Conservation (phyloP, 1,284 basidiomycete genomes). For the Cryptococcus jaspeensis region DNA sequence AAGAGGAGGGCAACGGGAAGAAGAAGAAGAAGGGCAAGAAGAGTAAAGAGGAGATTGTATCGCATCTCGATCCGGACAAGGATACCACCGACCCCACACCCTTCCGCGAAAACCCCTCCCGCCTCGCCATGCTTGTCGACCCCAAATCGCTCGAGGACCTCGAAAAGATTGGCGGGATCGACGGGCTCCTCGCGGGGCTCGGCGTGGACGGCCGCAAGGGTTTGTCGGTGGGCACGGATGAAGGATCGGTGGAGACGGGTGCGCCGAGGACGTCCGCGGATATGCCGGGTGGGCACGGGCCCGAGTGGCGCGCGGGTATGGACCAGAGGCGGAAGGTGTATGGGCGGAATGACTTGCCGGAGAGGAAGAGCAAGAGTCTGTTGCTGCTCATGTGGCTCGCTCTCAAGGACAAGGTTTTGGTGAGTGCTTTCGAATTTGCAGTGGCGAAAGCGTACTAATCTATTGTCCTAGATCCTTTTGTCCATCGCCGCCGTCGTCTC, state of each 20-base stretch:
- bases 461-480: conserved; percentile 67
- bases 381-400: conserved; percentile 89
- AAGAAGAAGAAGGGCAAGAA: conserved; percentile 32
- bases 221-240: conserved; percentile 31
- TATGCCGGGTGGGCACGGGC: conserved; percentile 42
- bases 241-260: conserved; percentile 20
- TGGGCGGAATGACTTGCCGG: conserved; percentile 79
- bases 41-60: conserved; percentile 30
- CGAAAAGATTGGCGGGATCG: conserved; percentile 69
- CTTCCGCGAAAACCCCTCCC: conserved; percentile 68
- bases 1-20: conserved; percentile 18
- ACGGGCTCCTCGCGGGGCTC: conserved; percentile 68
- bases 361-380: conserved; percentile 73
- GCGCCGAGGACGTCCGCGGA: conserved; percentile 25
- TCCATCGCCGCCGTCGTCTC: conserved; percentile 90
- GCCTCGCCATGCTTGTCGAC: conserved; percentile 83
- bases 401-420: conserved; percentile 89
- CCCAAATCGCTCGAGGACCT: conserved; percentile 67
- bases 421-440: conserved; percentile 51
- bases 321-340: conserved; percentile 72
- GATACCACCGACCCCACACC: conserved; percentile 67
- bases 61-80: conserved; percentile 54
- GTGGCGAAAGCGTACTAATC: conserved; percentile 1
- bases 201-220: conserved; percentile 68
- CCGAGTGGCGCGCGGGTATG: conserved; percentile 59